Base-by-base conservation (phyloP, 208 protist species). In the Blastocrithidia nonstop region DNA sequence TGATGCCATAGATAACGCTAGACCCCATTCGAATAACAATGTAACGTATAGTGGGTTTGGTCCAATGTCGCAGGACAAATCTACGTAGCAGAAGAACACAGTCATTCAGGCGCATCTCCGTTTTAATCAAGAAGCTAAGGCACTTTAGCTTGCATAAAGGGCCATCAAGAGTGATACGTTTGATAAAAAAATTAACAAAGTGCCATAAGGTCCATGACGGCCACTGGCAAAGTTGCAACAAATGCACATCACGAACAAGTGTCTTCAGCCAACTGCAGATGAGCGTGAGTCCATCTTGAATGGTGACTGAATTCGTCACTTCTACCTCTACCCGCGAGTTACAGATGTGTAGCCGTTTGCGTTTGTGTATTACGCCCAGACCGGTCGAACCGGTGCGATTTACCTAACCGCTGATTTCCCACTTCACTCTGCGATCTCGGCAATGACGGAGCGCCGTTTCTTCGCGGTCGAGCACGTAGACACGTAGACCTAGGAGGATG, bases 241-340 rank as follows among this genome's bases (percentile, higher is more conserved):
- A 13, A 45, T 56, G 35, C 22, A 48, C 39, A 48, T 58, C 39
- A 45, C 44, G 6, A 46, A 59, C 25, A 37, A 49, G 16, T 47
- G 58, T 6, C 26, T 44, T 19, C 56, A 63, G 49, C 79, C 77
- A 11, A 85, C 79, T 20, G 49, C 70, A n/a, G 71, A 93, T 57
- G 84, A 93, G 71, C 71, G 77, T 40, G 53, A 77, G 25, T 44
- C 49, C 28, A 43, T 89, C 6, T 63, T 89, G 9, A 67, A 78
- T 27, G 79, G 77, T 1, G 76, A 87, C 32, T 93, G 84, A 80
- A 66, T 93, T 29, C 75, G 79, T 3, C 57, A 88, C 62, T 93
- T 83, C 54, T 75, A 88, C 55, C 47, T 86, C 32, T 88, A 75
- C 61, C 76, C 78, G 1, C 47, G n/a, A n/a, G n/a, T n/a, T n/a